Conservation (phyloP, 495 filamentous ascomycete species). For the Xylaria intraflava region DNA sequence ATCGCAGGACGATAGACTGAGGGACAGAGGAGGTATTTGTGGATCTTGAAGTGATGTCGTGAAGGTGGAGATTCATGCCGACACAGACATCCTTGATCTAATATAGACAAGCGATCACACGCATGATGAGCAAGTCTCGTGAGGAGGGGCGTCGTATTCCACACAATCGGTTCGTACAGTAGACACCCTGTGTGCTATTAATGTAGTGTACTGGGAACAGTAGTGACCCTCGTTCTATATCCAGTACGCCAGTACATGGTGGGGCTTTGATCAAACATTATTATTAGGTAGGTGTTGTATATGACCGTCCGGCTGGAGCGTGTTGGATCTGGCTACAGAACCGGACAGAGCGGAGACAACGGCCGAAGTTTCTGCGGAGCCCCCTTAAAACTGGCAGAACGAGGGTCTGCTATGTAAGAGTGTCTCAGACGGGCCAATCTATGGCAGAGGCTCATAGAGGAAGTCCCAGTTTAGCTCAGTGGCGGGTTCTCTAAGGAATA, state of each 20-base stretch:
- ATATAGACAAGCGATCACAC: conserved; percentile 23
- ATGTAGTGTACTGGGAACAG: conserved; percentile 6
- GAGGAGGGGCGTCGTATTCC: conserved; percentile 18
- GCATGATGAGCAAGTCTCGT: conserved; percentile 15
- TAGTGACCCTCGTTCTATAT: conserved; percentile 8
- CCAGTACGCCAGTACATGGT: neutral
- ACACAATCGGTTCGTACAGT: conserved; percentile 9
- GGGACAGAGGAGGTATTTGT: conserved; percentile 17
- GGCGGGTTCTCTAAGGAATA: conserved; percentile 1
- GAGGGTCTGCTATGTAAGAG: neutral
- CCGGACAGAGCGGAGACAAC: conserved; percentile 1
- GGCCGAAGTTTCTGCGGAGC: neutral
- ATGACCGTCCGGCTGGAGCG: neutral
- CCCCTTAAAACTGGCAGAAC: neutral
- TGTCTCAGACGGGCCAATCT: conserved; percentile 4
- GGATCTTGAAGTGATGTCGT: conserved; percentile 12
- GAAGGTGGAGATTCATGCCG: conserved; percentile 4
- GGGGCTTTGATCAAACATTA: conserved; percentile 11
- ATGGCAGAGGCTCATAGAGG: neutral
- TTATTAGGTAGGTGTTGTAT: neutral
- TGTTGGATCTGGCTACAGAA: conserved; percentile 6
- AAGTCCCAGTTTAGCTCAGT: conserved; percentile 8
- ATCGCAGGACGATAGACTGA: neutral
- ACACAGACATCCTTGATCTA: conserved; percentile 16
- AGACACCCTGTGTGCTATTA: conserved; percentile 20